These are phyloP conservation scores for Talinum fruticosum DNA, from an alignment of 148 eudicot genomes.

Conservation along the genomic window DNA sequence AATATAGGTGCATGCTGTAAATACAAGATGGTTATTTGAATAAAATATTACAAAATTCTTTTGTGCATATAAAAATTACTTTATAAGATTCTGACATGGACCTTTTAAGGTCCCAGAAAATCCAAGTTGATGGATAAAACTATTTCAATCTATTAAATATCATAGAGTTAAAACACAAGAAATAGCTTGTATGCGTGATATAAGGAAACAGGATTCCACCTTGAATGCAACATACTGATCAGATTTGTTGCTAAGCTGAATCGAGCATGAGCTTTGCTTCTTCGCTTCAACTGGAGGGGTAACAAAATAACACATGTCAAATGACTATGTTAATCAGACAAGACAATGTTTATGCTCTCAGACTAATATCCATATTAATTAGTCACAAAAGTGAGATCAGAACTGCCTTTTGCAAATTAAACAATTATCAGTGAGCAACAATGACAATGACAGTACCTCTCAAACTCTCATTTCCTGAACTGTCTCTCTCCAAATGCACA, in stretches of 20 bases:
- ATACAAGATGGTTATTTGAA: neutral
- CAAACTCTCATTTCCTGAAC: neutral
- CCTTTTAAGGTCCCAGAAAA: neutral
- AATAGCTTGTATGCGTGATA: neutral
- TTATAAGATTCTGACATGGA: neutral
- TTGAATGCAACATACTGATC: slow-evolving; percentile 64
- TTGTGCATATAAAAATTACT: neutral
- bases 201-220: slow-evolving; percentile 32
- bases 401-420: neutral
- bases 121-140: neutral
- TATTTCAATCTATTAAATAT: neutral
- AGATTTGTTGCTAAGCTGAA: slow-evolving; percentile 53
- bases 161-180: neutral
- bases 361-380: no score
- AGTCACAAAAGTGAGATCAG: neutral
- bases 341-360: neutral
- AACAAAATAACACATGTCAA: slow-evolving; percentile 12
- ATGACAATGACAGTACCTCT: neutral
- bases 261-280: slow-evolving; percentile 66
- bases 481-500: neutral
- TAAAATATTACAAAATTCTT: neutral
- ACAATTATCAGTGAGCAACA: neutral
- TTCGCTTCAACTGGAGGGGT: slow-evolving; percentile 57
- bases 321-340: neutral
- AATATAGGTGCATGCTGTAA: neutral